A percentile compares a stretch with the other conserved stretches of the same genome.
Evolutionary conservation across 2,329 filamentous ascomycete genomes (phyloP).

Genomic region (Venturia pyrina): DNA sequence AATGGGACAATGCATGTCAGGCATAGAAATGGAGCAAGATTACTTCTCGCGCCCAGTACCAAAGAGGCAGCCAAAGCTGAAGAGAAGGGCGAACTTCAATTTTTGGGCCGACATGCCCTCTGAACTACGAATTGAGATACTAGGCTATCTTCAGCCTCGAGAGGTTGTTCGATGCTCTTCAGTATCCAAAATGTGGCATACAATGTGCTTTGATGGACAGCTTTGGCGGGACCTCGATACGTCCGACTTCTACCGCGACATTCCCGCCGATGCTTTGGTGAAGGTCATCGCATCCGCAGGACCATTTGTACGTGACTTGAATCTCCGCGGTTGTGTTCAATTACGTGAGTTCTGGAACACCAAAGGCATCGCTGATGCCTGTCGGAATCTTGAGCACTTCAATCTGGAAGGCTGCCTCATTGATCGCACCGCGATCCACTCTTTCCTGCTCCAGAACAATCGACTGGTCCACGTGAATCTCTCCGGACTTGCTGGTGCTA

Average conservation of each 20-base stretch:
- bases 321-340: conserved; percentile 84
- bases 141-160: conserved; percentile 66
- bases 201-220: conserved; percentile 87
- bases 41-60: conserved; percentile 36
- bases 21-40: conserved; percentile 30
- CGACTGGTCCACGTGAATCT: conserved; percentile 77
- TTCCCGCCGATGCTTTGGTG: conserved; percentile 71
- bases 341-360: conserved; percentile 70
- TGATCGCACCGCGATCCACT: conserved; percentile 66
- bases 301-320: conserved; percentile 83
- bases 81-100: conserved; percentile 40
- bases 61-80: conserved; percentile 19
- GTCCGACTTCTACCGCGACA: conserved; percentile 77
- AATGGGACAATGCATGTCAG: conserved; percentile 23
- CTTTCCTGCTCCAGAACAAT: conserved; percentile 68
- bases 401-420: conserved; percentile 86
- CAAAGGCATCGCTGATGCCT: conserved; percentile 70
- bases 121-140: conserved; percentile 70
- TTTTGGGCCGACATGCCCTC: conserved; percentile 76
- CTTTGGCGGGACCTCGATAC: conserved; percentile 78
- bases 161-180: conserved; percentile 70
- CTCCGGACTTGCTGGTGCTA: conserved; percentile 68
- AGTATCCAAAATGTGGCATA: conserved; percentile 69
- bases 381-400: conserved; percentile 76
- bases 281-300: conserved; percentile 79